Percentiles rank a stretch among this genome's conserved stretches.
Evolutionary conservation across 1,284 basidiomycete species (phyloP).

Genomic region (Peniophora sp.): DNA sequence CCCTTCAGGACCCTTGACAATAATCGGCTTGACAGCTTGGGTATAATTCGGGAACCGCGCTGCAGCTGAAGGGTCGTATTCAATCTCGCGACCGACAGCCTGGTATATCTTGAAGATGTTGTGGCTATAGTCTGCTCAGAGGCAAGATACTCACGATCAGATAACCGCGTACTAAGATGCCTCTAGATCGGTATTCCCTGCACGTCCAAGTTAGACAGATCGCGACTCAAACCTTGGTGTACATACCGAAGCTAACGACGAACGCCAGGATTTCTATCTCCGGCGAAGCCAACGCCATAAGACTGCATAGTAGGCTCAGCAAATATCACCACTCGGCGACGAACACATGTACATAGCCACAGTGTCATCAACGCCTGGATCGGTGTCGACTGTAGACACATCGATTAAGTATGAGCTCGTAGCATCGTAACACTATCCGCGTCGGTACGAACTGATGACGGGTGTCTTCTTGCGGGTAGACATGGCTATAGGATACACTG

Average conservation of each 20-base stretch:
- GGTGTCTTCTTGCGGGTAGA: slow-evolving; percentile 25
- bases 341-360: slow-evolving; percentile 50
- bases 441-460: slow-evolving; percentile 43
- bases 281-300: slow-evolving; percentile 67
- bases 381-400: slow-evolving; percentile 55
- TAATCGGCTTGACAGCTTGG: slow-evolving; percentile 42
- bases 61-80: slow-evolving; percentile 44
- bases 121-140: slow-evolving; percentile 31
- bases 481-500: slow-evolving; percentile 1
- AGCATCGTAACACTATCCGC: not conserved
- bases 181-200: slow-evolving; percentile 66
- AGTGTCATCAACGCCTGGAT: slow-evolving; percentile 90
- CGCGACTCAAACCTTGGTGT: no score
- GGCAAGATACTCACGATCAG: slow-evolving; percentile 4
- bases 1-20: slow-evolving; percentile 58
- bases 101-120: slow-evolving; percentile 82
- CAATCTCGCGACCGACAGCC: slow-evolving; percentile 60
- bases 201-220: slow-evolving; percentile 3
- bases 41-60: slow-evolving; percentile 57
- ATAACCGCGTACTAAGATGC: slow-evolving; percentile 43
- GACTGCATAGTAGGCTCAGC: slow-evolving; percentile 20
- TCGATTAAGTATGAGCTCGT: slow-evolving; percentile 4
- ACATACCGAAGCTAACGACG: slow-evolving; percentile 69
- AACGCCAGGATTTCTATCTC: slow-evolving; percentile 76
- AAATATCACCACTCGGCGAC: slow-evolving; percentile 17